A percentile compares a stretch with the other conserved stretches of the same genome.
Conservation (phyloP, 768 basidiomycete genomes). For the Dentipellis fragilis region DNA sequence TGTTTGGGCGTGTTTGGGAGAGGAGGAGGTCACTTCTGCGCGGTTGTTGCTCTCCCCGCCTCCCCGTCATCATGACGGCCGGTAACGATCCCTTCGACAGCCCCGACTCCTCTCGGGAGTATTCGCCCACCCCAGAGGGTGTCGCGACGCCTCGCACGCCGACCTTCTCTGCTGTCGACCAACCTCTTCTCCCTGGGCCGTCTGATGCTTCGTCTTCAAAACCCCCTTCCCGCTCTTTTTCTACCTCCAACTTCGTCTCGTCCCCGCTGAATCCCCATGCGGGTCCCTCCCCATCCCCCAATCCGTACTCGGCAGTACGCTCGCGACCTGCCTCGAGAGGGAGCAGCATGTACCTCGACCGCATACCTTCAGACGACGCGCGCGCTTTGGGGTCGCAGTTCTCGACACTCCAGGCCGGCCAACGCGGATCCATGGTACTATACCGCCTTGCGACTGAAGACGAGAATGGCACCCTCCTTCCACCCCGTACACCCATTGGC, state of each 20-base stretch:
- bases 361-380: slow-evolving; percentile 35
- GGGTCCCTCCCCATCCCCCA: slow-evolving; percentile 9
- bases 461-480: slow-evolving; percentile 20
- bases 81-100: neutral
- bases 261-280: slow-evolving; percentile 43
- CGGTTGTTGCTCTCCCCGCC: slow-evolving; percentile 5
- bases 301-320: slow-evolving; percentile 20
- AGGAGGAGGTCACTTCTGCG: neutral
- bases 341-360: slow-evolving; percentile 28
- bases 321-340: slow-evolving; percentile 30
- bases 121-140: neutral
- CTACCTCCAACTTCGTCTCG: slow-evolving; percentile 31
- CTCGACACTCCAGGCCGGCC: slow-evolving; percentile 11
- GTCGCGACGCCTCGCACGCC: neutral
- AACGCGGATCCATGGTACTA: slow-evolving; percentile 53
- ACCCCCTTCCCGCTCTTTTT: slow-evolving; percentile 19
- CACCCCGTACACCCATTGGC: slow-evolving; percentile 20
- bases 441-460: slow-evolving; percentile 44
- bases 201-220: neutral
- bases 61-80: neutral
- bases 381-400: slow-evolving; percentile 28
- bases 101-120: slow-evolving; percentile 1
- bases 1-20: neutral
- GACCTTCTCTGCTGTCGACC: neutral
- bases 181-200: neutral